Evolutionary conservation across 768 basidiomycete genomes (phyloP), one percentile per base, ranked within the genome.

Genomic region (Pleurotus salmoneostramineus): DNA sequence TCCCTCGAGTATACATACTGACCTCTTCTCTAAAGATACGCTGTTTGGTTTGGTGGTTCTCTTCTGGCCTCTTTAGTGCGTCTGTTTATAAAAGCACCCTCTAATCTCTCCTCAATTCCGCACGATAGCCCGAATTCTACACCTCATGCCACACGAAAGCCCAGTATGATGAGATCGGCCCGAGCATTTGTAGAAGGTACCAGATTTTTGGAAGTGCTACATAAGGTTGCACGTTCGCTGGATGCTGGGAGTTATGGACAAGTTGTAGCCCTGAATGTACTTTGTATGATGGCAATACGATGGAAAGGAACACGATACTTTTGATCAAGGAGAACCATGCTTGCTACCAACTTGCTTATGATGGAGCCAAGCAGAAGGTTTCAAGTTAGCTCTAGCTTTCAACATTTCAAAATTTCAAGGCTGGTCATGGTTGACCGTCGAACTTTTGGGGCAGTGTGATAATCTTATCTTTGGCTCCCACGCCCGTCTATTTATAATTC

Each of bases 121-220:
- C n/a, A n/a, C n/a, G n/a, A n/a, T n/a, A 95, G 91, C 94, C 95
- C 64, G 95, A 96, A 65, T 98, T 98, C 71, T 95, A 95, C 74
- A 87, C 87, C 5, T 95, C 86, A 51, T 95, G 93, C 73, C 95
- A 95, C 74, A 93, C 91, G 50, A 93, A 95, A 69, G 92, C 90
- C 17, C 93, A 97, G 65, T 97, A 96, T 68, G 93, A 95, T 68
- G 93, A 95, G 73, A 82, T 94, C 56, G 93, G 93, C 12, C 93
- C 93, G 11, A 92, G 89, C 68, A 94, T 95, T 64, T 93, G 91
- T 74, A 83, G 93, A 68, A 82, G 93, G 60, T 95, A 95, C 79
- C 89, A 93, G 72, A 95, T 95, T 64, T 95, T 95, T 66, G 93
- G 93, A 60, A 92, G 89, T 66, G 90, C 89, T 44, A 91, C 89